phyloP scores from a whole-genome alignment of 2,329 filamentous ascomycete species.

The Pseudogymnoascus sp. region DNA sequence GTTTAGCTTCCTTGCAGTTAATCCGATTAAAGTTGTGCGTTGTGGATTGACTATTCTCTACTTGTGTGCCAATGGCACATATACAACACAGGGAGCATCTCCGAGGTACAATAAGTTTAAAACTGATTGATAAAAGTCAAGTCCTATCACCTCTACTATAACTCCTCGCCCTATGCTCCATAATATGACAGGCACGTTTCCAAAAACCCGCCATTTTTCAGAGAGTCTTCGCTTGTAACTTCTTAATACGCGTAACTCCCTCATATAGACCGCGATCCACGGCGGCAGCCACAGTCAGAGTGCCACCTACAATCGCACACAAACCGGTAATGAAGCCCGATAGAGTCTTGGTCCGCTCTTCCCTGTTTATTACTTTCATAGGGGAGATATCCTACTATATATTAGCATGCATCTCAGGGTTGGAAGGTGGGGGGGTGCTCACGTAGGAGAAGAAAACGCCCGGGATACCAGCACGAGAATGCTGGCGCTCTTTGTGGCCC shows the following conservation, averaged over 20 bases:
- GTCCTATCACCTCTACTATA: conserved; percentile 4
- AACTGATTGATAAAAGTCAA: conserved; percentile 1
- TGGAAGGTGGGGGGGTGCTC: conserved; percentile 35
- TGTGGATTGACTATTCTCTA: neutral
- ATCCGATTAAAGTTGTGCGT: neutral
- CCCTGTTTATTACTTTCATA: conserved; percentile 98
- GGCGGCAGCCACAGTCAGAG: conserved; percentile 88
- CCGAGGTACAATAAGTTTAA: neutral
- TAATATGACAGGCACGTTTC: conserved; percentile 7
- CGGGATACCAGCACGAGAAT: conserved; percentile 85
- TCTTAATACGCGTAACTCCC: conserved; percentile 74
- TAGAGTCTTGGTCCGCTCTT: conserved; percentile 81
- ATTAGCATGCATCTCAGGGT: conserved; percentile 17
- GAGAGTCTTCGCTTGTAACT: conserved; percentile 61
- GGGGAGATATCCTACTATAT: conserved; percentile 77
- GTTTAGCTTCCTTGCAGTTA: neutral
- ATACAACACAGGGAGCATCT: neutral
- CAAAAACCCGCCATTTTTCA: conserved; percentile 25
- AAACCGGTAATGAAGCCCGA: conserved; percentile 87
- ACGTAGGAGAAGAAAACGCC: conserved; percentile 98
- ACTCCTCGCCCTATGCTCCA: conserved; percentile 5
- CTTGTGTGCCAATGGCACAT: neutral
- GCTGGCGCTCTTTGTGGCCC: conserved; percentile 84
- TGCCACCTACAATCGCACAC: conserved; percentile 90
- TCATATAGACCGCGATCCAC: conserved; percentile 89